A percentile compares a stretch with the other conserved stretches of the same genome.
Conservation (phyloP, 768 basidiomycete genomes). For the Boletus patriciae region DNA sequence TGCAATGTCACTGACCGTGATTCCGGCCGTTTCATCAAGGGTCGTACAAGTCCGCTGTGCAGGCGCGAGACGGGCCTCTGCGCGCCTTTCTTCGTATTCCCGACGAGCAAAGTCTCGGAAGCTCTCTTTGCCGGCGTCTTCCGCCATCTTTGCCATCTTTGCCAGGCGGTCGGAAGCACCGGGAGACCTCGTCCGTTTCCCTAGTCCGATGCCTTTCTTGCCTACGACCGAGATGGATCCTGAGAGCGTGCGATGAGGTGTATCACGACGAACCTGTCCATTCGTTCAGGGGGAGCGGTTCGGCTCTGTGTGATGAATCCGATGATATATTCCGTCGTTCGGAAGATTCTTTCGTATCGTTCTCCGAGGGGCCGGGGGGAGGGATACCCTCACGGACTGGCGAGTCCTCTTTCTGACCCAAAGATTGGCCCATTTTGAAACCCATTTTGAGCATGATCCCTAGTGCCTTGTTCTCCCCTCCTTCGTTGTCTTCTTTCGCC, state of each 20-base stretch:
- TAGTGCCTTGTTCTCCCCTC: conserved; percentile 67
- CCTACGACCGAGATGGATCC: conserved; percentile 44
- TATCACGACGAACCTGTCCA: conserved; percentile 65
- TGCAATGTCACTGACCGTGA: conserved; percentile 37
- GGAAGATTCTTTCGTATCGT: conserved; percentile 1
- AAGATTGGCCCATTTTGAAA: conserved; percentile 79
- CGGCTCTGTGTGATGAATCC: conserved; percentile 46
- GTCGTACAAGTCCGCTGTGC: conserved; percentile 74
- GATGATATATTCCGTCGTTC: conserved; percentile 1
- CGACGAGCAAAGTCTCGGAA: conserved; percentile 71
- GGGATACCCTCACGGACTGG: conserved; percentile 1
- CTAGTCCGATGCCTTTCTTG: conserved; percentile 72
- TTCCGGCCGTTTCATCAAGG: conserved; percentile 73
- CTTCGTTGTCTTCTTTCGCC: conserved; percentile 57
- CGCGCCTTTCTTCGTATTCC: conserved; percentile 75
- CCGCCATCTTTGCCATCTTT: conserved; percentile 68
- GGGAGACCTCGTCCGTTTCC: conserved; percentile 69
- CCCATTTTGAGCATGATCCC: conserved; percentile 96
- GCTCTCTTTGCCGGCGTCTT: conserved; percentile 49
- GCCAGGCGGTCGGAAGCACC: conserved; percentile 60
- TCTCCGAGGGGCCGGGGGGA: conserved; percentile 1
- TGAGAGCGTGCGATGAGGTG: not conserved
- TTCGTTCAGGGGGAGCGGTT: conserved; percentile 75
- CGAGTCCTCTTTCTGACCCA: conserved; percentile 47
- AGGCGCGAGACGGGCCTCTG: conserved; percentile 65